Base-by-base conservation (phyloP, 345 rosid species). In the Luvunga scandens region DNA sequence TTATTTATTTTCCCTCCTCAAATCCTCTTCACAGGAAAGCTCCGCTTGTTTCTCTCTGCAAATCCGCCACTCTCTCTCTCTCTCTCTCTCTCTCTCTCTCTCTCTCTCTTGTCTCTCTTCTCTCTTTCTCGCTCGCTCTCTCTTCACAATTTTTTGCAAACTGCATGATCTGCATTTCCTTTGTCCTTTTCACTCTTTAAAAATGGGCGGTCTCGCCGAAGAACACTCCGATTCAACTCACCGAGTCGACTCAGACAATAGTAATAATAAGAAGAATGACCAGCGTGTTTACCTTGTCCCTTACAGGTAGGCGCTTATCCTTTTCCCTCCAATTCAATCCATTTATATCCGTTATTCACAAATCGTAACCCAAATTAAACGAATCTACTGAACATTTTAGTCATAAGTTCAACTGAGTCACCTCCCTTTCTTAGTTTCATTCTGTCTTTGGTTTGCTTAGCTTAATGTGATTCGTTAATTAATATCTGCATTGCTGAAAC, bases 231-330 rank as follows among this genome's bases (percentile, higher is more conserved):
- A 81, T 89, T 88, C 89, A 74, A 77, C 92, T 86, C 88, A 72
- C 79, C 88, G 83, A 69, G 65, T 89, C 83, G 91, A 90, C 83
- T 83, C 93, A 30, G 88, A 84, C 84, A 82, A 53, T 45, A 45
- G 18, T 13, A 42, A 39, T 39, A 39, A 42, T 45, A 39, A 39
- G 9, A 13, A 45, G 1, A 53, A 81, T 83, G 93, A 90, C 82
- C 98, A 91, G 88, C 90, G 98, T 38, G 89, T 96, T 84, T 94
- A 94, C 92, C 90, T 94, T 80, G 98, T 92, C 42, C 97, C 99
- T 13, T 84, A 82, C 82, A 90, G 98, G 98, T 94, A 45, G 50
- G 18, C 3, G 50, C 50, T 13, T 18, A 76, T 56, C 71, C 68
- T 60, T 45, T 53, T 65, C 78, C 45, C 56, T 31, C 48, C 19